A percentile compares a stretch with the other conserved stretches of the same genome.
These are phyloP conservation scores for Aaosphaeria arxii DNA, from an alignment of 2,329 filamentous ascomycete genomes.

Conservation along the genomic window DNA sequence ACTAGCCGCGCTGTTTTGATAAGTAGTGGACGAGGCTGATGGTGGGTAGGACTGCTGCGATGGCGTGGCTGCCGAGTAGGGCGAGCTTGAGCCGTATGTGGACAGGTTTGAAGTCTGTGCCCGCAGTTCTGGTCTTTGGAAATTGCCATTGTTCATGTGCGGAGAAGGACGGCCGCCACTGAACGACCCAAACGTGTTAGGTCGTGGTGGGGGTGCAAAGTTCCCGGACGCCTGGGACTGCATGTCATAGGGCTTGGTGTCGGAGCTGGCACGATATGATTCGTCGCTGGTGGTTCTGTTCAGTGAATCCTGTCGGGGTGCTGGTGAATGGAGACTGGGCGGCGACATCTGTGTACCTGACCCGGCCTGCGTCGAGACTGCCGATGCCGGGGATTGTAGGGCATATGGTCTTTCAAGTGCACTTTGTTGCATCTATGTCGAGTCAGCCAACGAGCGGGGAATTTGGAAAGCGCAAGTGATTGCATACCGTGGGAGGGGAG, in stretches of 20 bases:
- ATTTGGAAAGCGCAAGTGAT: constrained; percentile 2
- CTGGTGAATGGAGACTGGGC: constrained; percentile 26
- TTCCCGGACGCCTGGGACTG: constrained; percentile 29
- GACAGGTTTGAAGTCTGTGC: constrained; percentile 34
- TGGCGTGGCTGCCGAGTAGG: constrained; percentile 35
- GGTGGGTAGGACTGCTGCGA: constrained; percentile 48
- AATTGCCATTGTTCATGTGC: constrained; percentile 32
- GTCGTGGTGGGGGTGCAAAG: constrained; percentile 36
- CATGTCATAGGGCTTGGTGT: constrained; percentile 35
- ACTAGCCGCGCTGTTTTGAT: constrained; percentile 29
- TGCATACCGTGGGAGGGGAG: constrained; percentile 19
- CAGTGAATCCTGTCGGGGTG: constrained; percentile 28
- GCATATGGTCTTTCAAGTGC: constrained; percentile 15
- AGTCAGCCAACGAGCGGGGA: constrained; percentile 6
- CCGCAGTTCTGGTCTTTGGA: constrained; percentile 32
- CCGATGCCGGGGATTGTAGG: constrained; percentile 32
- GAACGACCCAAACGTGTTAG: constrained; percentile 30
- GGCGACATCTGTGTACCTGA: constrained; percentile 33
- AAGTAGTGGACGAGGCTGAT: constrained; percentile 43
- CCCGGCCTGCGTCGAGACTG: constrained; percentile 13
- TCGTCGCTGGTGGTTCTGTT: constrained; percentile 35
- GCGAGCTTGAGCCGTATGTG: constrained; percentile 32
- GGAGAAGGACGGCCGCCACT: constrained; percentile 31
- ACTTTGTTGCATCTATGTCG: constrained; percentile 9
- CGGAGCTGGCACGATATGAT: constrained; percentile 25